A percentile compares a stretch with the other conserved stretches of the same genome.
These are phyloP conservation scores for Exophiala sideris DNA, from an alignment of 2,329 filamentous ascomycete genomes.

Conservation along the genomic window DNA sequence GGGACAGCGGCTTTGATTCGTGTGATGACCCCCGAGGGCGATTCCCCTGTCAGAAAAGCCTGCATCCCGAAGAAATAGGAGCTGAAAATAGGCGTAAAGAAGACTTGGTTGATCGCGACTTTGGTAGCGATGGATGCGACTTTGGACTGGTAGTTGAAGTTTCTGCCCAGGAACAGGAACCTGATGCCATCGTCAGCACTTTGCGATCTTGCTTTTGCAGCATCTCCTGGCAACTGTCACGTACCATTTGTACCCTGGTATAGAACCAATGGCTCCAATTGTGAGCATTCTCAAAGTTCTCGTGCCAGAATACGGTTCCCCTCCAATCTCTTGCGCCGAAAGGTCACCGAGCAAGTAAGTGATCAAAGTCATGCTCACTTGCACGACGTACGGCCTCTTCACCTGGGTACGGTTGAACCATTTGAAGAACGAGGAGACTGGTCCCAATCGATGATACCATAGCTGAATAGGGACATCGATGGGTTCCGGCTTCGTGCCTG, in stretches of 20 bases:
- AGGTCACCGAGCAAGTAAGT: conserved; percentile 63
- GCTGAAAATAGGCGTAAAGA: conserved; percentile 82
- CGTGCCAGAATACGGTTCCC: conserved; percentile 61
- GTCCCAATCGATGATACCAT: conserved; percentile 29
- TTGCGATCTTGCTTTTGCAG: not conserved
- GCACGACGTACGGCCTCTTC: conserved; percentile 71
- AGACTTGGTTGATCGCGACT: conserved; percentile 72
- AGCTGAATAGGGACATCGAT: conserved; percentile 26
- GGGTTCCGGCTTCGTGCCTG: conserved; percentile 17
- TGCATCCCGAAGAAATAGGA: conserved; percentile 80
- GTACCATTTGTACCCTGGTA: conserved; percentile 81
- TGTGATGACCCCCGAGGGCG: conserved; percentile 61
- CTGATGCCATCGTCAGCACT: conserved; percentile 39
- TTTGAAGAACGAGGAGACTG: conserved; percentile 28
- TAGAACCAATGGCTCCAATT: conserved; percentile 69
- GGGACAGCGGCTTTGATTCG: conserved; percentile 74
- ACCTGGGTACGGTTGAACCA: conserved; percentile 58
- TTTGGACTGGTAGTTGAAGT: conserved; percentile 81
- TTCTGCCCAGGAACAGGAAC: conserved; percentile 73
- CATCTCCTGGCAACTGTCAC: conserved; percentile 22
- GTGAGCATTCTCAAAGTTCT: conserved; percentile 68
- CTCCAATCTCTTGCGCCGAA: conserved; percentile 30
- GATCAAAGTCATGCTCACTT: conserved; percentile 69
- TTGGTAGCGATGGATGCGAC: conserved; percentile 69
- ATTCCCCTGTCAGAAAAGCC: conserved; percentile 68